Base-by-base conservation (phyloP, 768 basidiomycete species). In the Russula vinacea region DNA sequence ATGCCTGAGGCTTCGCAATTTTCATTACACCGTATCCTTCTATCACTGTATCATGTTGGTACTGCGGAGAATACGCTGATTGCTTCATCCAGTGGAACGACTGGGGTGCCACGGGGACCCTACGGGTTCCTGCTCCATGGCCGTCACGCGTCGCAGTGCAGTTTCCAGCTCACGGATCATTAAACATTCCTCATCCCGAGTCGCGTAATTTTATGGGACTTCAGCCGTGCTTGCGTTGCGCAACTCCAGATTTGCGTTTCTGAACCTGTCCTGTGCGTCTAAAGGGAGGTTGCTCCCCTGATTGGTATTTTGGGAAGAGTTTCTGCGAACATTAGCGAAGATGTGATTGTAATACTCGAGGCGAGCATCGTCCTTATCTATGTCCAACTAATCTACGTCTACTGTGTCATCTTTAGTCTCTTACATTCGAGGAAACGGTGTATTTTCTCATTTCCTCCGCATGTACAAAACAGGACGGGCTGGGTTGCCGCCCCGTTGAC, bases 261-360 rank as follows among this genome's bases (percentile, higher is more conserved):
- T 8, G 62, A 54, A 40, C 39, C 24, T 3, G 16, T 32, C 16
- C 42, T 26, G 10, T 59, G 33, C 26, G 51, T 32, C 7, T 35
- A 22, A 29, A 32, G 37, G 17, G 52, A 64, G 13, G 44, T 40
- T 10, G 44, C 9, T 14, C 51, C 54, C 37, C 62, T 52, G 16
- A 17, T 10, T 17, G 26, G 35, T 26, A 64, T 58, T 39, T 16
- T 8, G 16, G 57, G 51, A 45, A 29, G 6, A 8, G 51, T 54
- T 26, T 26, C 35, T 17, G 57, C 51, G 19, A 52, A 26, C 4
- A 54, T 64, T 39, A 59, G 57, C 17, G 62, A 64, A n/a, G 62
- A 64, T 42, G 62, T 37, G 42, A 58, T 64, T 57, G 51, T 64
- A 32, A 47, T 64, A 47, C 26, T 26, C 52, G 58, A 64, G 53